Percentiles rank a stretch among this genome's conserved stretches.
Evolutionary conservation across 805 yeast species (phyloP).

Genomic region (Sugiyamaella lignohabitans): DNA sequence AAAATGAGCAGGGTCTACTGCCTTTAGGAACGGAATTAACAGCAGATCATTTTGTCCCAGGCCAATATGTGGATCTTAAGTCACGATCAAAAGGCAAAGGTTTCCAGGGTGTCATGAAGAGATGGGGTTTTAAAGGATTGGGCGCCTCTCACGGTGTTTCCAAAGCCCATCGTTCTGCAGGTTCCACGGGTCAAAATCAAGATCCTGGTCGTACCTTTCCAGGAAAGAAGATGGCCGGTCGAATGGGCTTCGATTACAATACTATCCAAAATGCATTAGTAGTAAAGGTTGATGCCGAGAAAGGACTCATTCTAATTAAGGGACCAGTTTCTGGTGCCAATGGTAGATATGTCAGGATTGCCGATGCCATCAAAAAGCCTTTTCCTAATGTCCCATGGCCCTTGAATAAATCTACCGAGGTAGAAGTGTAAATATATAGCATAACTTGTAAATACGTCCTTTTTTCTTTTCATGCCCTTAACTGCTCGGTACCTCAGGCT

Average conservation of each 20-base stretch:
- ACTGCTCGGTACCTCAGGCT: too few species aligned
- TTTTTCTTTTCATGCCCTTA: too few species aligned
- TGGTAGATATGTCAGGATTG: conserved; percentile 63
- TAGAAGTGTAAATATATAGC: background rate
- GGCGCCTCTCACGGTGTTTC: conserved; percentile 96
- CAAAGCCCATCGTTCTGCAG: conserved; percentile 87
- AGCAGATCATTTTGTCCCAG: conserved; percentile 78
- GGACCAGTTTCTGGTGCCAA: conserved; percentile 91
- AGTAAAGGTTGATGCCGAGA: conserved; percentile 70
- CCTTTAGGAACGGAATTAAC: conserved; percentile 71
- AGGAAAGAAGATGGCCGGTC: conserved; percentile 98
- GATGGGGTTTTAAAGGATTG: conserved; percentile 84
- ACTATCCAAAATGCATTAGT: conserved; percentile 75
- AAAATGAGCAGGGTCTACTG: conserved; percentile 55
- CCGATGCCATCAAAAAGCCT: conserved; percentile 59
- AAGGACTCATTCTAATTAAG: conserved; percentile 74
- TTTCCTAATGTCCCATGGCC: conserved; percentile 16
- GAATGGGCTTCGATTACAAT: conserved; percentile 73
- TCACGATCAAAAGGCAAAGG: conserved; percentile 91
- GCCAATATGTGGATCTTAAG: conserved; percentile 77
- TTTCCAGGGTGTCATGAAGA: conserved; percentile 96
- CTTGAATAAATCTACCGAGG: too few species aligned
- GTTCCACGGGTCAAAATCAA: conserved; percentile 94
- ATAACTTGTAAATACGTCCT: background rate
- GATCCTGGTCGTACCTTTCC: conserved; percentile 95